Percentiles rank a stretch among this genome's conserved stretches.
These are phyloP conservation scores for Oenanthe javanica DNA, from an alignment of 140 eudicot species.

Conservation along the genomic window DNA sequence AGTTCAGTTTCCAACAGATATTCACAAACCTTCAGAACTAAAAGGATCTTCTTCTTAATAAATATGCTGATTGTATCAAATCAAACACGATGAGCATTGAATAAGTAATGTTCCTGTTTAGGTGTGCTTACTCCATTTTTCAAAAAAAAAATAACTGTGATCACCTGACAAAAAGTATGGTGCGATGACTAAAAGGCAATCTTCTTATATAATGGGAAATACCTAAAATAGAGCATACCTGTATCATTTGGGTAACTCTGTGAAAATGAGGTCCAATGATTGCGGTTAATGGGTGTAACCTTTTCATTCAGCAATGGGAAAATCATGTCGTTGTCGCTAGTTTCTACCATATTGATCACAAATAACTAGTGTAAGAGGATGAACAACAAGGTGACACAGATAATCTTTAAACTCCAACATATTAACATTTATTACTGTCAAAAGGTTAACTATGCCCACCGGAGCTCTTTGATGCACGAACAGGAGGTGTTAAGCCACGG, in stretches of 20 bases:
- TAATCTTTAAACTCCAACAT: conserved; percentile 1
- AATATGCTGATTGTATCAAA: background rate
- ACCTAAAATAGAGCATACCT: conserved; percentile 27
- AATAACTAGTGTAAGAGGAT: conserved; percentile 1
- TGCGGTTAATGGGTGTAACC: conserved; percentile 20
- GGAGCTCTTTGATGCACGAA: conserved; percentile 18
- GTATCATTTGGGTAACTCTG: conserved; percentile 21
- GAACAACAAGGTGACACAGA: background rate
- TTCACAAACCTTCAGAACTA: background rate
- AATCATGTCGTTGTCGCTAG: conserved; percentile 8
- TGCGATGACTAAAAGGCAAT: background rate
- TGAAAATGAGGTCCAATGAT: conserved; percentile 24
- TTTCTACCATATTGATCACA: conserved; percentile 16
- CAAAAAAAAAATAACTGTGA: no score
- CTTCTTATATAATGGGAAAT: background rate
- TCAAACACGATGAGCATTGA: background rate
- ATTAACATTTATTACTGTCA: conserved; percentile 2
- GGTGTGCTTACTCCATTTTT: no score
- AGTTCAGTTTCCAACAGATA: background rate
- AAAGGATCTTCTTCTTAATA: background rate
- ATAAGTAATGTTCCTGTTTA: background rate
- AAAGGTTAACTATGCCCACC: conserved; percentile 26
- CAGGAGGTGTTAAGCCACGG: conserved; percentile 32
- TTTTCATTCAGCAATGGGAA: conserved; percentile 12
- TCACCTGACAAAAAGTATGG: background rate